Base-by-base conservation (phyloP, 176 grass and related monocot genomes). In the Sorghum bicolor region DNA sequence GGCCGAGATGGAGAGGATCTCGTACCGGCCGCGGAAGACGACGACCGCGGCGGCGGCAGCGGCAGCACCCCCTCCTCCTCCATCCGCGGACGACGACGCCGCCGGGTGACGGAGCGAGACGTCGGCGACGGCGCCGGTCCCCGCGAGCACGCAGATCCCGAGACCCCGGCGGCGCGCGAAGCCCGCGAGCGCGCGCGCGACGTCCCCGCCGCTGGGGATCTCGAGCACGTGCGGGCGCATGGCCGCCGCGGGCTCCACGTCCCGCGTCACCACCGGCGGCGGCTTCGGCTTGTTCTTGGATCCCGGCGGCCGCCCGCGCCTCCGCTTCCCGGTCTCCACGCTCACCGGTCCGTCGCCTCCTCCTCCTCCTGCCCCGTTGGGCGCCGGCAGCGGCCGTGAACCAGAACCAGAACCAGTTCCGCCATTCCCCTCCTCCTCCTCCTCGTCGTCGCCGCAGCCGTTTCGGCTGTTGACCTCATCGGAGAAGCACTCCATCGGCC, bases 231-330 rank as follows among this genome's bases (percentile, higher is more conserved):
- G 86, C 5, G 94, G 90, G 14, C 88, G 85, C 90, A 97, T 92
- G 12, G 90, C 90, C 1, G 80, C 63, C 44, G 88, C 67, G 0
- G 92, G 80, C 16, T 92, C 94, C 14, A 86, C 83, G 32, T 91
- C 92, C 9, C 74, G 84, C 29, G 90, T 89, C 41, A 91, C 71
- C 14, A 86, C 84, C 50, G 83, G 75, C 30, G 83, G 81, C 9
- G 83, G 88, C 85, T 94, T 97, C 0, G 92, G 92, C 87, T 89
- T 97, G 83, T 97, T 97, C 87, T 97, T 97, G 12, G 94, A 97
- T 44, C 94, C 94, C 30, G 83, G 92, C 8, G 94, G 94, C 14
- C 94, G 87, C 45, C 94, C 94, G 2, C 87, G 83, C 68, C 80
- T 81, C 63, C 92, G 77, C 85, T 94, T 94, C 14, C 64, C 75